Base-by-base conservation (phyloP, 2,329 filamentous ascomycete species). In the Lasiodiplodia theobromae region DNA sequence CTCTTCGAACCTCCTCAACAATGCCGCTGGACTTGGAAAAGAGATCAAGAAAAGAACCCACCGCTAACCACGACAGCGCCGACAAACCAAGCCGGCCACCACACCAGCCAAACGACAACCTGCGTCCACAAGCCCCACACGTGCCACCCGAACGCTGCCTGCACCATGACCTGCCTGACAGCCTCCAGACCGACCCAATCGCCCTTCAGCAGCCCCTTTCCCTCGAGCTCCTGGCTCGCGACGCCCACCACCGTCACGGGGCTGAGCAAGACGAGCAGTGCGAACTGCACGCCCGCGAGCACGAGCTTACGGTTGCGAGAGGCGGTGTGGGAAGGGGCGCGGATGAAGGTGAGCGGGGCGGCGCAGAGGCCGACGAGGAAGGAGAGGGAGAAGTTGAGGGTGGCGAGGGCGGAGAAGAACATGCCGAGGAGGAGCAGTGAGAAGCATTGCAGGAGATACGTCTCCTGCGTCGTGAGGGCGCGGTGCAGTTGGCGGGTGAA, bases 381-480 rank as follows among this genome's bases (percentile, higher is more conserved):
- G 58, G 93, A 90, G 16, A 97, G 89, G 3, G 92, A 94, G 84
- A 99, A 99, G 81, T 99, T 99, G 64, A 99, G 87, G 0, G 95
- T 99, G 2, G 96, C 95, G 14, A 99, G 90, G 0, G 94, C 91
- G 14, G 94, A 94, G 71, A 99, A 89, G 74, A 93, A 94, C 84
- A 97, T 92, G 74, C 96, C 96, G 0, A 98, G 87, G 11, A 97
- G 85, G 14, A 99, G 88, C n/a, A 98, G 88, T 6, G 94, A 97
- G 83, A 98, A 94, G 69, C 91, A 96, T 77, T 96, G 94, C 71
- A 94, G 89, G 64, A 97, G 87, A 58, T 89, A 87, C 75, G 91
- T 89, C 75, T 95, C 91, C 76, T 94, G 92, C 4, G 79, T 72
- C 0, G 88, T 89, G 1, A 89, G 88, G 1, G 89, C 87, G 77